phyloP scores from a whole-genome alignment of 202 grass and related monocot genomes.

The Miscanthus sacchariflorus region DNA sequence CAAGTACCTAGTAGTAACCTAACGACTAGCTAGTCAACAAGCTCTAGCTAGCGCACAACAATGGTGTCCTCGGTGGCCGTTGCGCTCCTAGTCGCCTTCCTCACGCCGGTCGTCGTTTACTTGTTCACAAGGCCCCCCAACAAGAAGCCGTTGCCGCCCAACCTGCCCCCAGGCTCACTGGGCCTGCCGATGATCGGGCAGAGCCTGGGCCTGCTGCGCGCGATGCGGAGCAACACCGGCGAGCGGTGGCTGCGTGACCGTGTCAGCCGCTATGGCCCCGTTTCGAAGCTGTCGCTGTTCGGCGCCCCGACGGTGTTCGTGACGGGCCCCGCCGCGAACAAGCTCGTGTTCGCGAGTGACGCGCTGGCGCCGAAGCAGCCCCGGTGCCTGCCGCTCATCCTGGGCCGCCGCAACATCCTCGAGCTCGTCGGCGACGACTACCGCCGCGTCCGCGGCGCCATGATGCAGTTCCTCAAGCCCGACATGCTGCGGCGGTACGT shows the following conservation, averaged over 20 bases:
- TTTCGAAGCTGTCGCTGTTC: conserved; percentile 72
- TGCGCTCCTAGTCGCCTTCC: conserved; percentile 16
- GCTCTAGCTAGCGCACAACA: too few relatives aligned
- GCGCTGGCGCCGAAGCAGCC: conserved; percentile 54
- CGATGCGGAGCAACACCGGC: conserved; percentile 55
- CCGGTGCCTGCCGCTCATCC: conserved; percentile 32
- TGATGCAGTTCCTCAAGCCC: conserved; percentile 59
- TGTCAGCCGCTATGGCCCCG: conserved; percentile 47
- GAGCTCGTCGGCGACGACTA: conserved; percentile 58
- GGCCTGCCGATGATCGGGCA: conserved; percentile 64
- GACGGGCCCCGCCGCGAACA: conserved; percentile 50
- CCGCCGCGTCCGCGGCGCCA: conserved; percentile 45
- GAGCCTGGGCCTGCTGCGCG: conserved; percentile 60
- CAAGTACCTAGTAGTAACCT: too few relatives aligned
- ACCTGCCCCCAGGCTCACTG: conserved; percentile 63
- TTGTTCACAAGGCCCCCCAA: not conserved
- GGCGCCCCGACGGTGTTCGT: conserved; percentile 52
- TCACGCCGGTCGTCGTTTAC: not conserved
- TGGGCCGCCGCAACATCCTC: conserved; percentile 52
- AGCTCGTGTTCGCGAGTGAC: conserved; percentile 48
- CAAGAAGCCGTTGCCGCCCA: conserved; percentile 19
- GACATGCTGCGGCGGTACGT: conserved; percentile 59
- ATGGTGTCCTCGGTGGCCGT: not conserved
- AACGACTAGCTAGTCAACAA: too few relatives aligned
- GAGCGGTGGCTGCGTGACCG: conserved; percentile 45